These are phyloP conservation scores for Saturnispora quitensis DNA, from an alignment of 805 yeast species.

Conservation along the genomic window DNA sequence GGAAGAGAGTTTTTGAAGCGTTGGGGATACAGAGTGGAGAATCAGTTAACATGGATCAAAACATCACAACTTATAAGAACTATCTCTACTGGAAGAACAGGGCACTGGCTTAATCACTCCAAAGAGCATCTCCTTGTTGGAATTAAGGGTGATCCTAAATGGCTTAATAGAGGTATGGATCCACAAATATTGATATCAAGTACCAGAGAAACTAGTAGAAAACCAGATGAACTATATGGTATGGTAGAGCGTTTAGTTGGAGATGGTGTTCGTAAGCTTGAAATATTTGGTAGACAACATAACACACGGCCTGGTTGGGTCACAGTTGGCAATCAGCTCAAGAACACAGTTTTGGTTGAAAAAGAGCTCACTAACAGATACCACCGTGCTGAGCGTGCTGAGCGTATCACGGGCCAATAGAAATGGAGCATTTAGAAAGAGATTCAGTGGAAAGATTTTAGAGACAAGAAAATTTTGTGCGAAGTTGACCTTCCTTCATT, in stretches of 20 bases:
- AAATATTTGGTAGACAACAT: slow-evolving; percentile 82
- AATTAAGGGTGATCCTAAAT: slow-evolving; percentile 65
- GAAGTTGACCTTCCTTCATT: neutral
- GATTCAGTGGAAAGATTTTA: neutral
- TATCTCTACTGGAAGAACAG: slow-evolving; percentile 91
- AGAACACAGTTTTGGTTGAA: slow-evolving; percentile 50
- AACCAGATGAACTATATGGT: slow-evolving; percentile 86
- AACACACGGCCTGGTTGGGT: slow-evolving; percentile 88
- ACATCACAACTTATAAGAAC: slow-evolving; percentile 82
- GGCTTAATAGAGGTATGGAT: slow-evolving; percentile 63
- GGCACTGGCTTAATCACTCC: slow-evolving; percentile 94
- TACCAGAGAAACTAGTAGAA: slow-evolving; percentile 81
- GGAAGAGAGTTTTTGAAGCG: slow-evolving; percentile 67
- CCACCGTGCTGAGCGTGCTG: slow-evolving; percentile 1
- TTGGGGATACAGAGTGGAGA: slow-evolving; percentile 77
- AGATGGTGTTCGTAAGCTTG: slow-evolving; percentile 64
- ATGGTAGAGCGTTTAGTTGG: slow-evolving; percentile 83
- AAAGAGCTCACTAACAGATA: slow-evolving; percentile 35
- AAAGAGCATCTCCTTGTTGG: slow-evolving; percentile 88
- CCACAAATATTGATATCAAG: slow-evolving; percentile 71
- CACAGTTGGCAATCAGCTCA: slow-evolving; percentile 70
- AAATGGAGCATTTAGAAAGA: slow-evolving; percentile 1
- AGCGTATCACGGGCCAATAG: slow-evolving; percentile 4
- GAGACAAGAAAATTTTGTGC: neutral
- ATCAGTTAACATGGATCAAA: slow-evolving; percentile 86